Evolutionary conservation across 768 basidiomycete species (phyloP), one percentile per base, ranked within the genome.

Genomic region (Daedalea quercina): DNA sequence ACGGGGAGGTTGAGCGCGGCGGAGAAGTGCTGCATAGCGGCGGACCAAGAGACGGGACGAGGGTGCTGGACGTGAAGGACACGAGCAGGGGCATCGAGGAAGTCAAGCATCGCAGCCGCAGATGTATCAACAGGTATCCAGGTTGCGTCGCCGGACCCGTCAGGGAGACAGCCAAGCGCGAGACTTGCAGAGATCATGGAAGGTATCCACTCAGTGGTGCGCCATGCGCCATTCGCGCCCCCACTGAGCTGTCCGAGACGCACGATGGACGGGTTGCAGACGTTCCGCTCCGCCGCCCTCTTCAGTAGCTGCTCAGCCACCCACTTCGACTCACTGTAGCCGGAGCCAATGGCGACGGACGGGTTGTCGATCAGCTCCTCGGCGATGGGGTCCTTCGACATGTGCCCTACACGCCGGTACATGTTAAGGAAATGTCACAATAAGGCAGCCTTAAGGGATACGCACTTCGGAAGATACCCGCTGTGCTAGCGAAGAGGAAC

Each of bases 241-340:
- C 76, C 76, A 22, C 64, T 65, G 7, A 77, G 63, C 52, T 80
- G 78, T 0, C 77, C 79, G 12, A 77, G 70, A 3, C 79, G 67
- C 26, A 79, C 61, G 1, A 70, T 69, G 0, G 68, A 65, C 0
- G 63, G 63, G 11, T 66, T 64, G 3, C 77, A 53, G 2, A 70
- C 67, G 8, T 73, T 74, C 46, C 65, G 65, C 41, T 60, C 37
- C 15, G 52, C 57, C 2, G 65, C 66, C 9, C 34, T 51, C 3
- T 63, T 62, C 24, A 80, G 67, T 3, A 78, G 61, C 66, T 74
- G 58, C 61, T 78, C 76, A 0, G 70, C 56, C 2, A 70, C 55
- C 54, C 73, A 78, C 59, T 80, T 80, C 0, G 67, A 61, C 53
- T 77, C 76, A 12, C 73, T 69, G 46, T 80, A 80, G 0, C 78